Conservation (phyloP, 306 rosid species). For the Delonix regia region DNA sequence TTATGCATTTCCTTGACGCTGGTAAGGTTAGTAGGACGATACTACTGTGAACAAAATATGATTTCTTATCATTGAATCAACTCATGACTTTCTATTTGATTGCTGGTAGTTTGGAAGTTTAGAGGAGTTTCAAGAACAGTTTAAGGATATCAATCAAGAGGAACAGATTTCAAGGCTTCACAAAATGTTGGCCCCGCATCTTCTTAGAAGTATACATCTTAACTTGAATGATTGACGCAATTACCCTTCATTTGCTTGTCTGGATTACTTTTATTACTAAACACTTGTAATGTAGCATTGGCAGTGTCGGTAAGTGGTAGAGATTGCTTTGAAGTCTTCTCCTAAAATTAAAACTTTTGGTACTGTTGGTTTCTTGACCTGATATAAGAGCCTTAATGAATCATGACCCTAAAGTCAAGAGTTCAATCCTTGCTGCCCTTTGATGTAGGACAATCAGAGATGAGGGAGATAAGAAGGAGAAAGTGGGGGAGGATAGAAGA, state of each 20-base stretch:
- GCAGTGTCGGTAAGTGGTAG: background rate
- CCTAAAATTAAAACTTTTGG: background rate
- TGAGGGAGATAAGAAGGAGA: no score
- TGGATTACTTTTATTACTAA: background rate
- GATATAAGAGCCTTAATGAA: background rate
- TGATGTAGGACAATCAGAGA: no score
- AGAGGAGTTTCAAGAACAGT: conserved; percentile 87
- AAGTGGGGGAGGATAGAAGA: no score
- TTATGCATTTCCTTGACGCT: conserved; percentile 80
- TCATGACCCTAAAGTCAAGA: background rate
- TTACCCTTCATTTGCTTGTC: conserved; percentile 32
- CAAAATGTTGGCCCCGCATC: conserved; percentile 78
- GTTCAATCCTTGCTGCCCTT: background rate
- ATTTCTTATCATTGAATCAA: conserved; percentile 1
- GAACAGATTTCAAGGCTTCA: conserved; percentile 77
- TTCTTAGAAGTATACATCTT: conserved; percentile 63
- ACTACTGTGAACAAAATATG: conserved; percentile 11
- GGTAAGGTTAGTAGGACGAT: conserved; percentile 59
- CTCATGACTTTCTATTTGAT: conserved; percentile 6
- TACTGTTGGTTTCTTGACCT: conserved; percentile 4
- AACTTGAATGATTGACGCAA: background rate
- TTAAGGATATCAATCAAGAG: conserved; percentile 79
- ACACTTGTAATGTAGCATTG: background rate
- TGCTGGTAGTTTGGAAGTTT: conserved; percentile 69
- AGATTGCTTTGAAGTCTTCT: background rate